Percentiles rank a stretch among this genome's conserved stretches.
phyloP scores from a whole-genome alignment of 805 yeast genomes.

The Kazachstania bromeliacearum region DNA sequence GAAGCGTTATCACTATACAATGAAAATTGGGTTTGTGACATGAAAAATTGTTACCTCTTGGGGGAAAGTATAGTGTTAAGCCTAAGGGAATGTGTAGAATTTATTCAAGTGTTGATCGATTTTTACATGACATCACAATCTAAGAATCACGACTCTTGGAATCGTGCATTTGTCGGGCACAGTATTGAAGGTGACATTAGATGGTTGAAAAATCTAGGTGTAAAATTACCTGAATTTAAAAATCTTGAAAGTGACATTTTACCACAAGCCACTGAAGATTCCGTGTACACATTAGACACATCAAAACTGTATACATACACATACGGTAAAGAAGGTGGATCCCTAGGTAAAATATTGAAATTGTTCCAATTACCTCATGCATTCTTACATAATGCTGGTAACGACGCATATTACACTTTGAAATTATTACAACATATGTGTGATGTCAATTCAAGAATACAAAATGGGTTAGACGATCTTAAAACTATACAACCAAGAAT shows the following conservation, averaged over 20 bases:
- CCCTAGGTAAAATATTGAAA: slow-evolving; percentile 39
- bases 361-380: slow-evolving; percentile 46
- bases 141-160: slow-evolving; percentile 11
- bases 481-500: slow-evolving; percentile 11
- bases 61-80: slow-evolving; percentile 40
- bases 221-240: slow-evolving; percentile 33
- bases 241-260: background rate
- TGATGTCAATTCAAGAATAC: slow-evolving; percentile 32
- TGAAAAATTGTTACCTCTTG: slow-evolving; percentile 40
- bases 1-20: slow-evolving; percentile 38
- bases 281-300: slow-evolving; percentile 38
- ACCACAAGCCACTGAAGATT: background rate
- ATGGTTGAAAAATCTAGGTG: slow-evolving; percentile 41
- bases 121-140: slow-evolving; percentile 33
- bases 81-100: slow-evolving; percentile 28
- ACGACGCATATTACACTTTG: slow-evolving; percentile 59
- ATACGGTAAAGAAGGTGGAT: slow-evolving; percentile 35
- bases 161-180: slow-evolving; percentile 49
- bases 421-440: slow-evolving; percentile 40
- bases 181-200: slow-evolving; percentile 44
- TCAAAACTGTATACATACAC: slow-evolving; percentile 34
- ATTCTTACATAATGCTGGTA: slow-evolving; percentile 60
- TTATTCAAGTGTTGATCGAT: slow-evolving; percentile 37
- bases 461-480: slow-evolving; percentile 19
- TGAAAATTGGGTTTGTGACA: slow-evolving; percentile 47